Base-by-base conservation (phyloP, 768 basidiomycete species). In the Pleurotus tuber-regium region DNA sequence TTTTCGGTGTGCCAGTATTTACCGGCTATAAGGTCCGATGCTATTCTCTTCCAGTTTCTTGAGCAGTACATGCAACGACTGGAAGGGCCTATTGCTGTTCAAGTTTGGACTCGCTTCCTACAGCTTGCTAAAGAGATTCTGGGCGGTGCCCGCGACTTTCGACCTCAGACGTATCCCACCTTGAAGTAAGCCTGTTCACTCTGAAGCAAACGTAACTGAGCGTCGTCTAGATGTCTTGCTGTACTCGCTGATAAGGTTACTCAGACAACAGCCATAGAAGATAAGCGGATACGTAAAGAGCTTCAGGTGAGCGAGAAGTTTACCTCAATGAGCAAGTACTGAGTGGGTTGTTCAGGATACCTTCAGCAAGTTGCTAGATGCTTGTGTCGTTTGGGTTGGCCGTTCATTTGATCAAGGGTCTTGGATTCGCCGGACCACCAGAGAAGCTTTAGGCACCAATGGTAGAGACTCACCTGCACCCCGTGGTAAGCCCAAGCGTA, bases 211-310 rank as follows among this genome's bases (percentile, higher is more conserved):
- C 16, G 4, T 25, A 7, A 23, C 41, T 42, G 43, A 60, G 46
- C 4, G 51, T 50, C 52, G 49, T 29, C 4, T 53, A 93, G 89
- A 51, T 92, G 89, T 66, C 67, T 92, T 31, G 80, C 80, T n/a
- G 77, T 86, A 1, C 65, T 96, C 16, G 84, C 88, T 0, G 90
- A 91, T 56, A 92, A 93, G 63, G 71, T 95, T 28, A 82, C 86
- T 1, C 92, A 93, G 61, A 98, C 94, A 0, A 84, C 89, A 4
- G 92, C 92, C 0, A 78, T 96, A 68, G 96, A 98, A 53, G 97
- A 99, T 66, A 79, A 84, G 19, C 79, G 90, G 31, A 70, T 95
- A 50, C 83, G 91, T 21, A 90, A 92, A 63, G 97, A 99, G 51
- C 72, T 98, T 8, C 93, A 96, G 76, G 89, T 85, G 56, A 14